These are phyloP conservation scores for Aspergillus conjunctus DNA, from an alignment of 495 filamentous ascomycete species.

Conservation along the genomic window DNA sequence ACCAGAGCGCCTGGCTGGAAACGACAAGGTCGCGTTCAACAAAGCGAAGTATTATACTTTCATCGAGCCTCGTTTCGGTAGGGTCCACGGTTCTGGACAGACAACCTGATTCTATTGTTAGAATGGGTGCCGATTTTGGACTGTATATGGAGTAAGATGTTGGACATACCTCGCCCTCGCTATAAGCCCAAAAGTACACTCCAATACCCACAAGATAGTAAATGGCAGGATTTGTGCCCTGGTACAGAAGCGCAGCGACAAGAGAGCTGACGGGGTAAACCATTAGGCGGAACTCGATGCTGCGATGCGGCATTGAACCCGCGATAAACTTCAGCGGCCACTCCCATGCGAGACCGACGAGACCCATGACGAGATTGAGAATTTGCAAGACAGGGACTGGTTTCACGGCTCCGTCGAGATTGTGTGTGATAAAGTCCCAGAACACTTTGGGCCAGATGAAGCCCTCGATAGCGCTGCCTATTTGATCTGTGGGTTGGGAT, in stretches of 20 bases:
- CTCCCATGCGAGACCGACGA: slow-evolving; percentile 84
- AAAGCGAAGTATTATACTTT: slow-evolving; percentile 32
- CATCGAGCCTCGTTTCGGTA: slow-evolving; percentile 40
- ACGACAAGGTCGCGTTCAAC: no score
- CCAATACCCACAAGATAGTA: slow-evolving; percentile 88
- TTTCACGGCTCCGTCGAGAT: slow-evolving; percentile 81
- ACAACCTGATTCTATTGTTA: slow-evolving; percentile 45
- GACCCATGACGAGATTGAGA: slow-evolving; percentile 88
- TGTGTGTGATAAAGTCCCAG: slow-evolving; percentile 95
- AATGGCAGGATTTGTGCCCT: slow-evolving; percentile 86
- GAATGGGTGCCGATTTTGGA: not conserved
- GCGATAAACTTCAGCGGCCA: slow-evolving; percentile 73
- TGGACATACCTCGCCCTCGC: slow-evolving; percentile 85
- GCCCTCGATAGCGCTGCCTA: slow-evolving; percentile 77
- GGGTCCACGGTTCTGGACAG: slow-evolving; percentile 60
- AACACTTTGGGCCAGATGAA: slow-evolving; percentile 99
- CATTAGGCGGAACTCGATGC: slow-evolving; percentile 81
- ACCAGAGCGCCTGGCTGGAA: slow-evolving; percentile 12
- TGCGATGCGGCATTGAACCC: slow-evolving; percentile 75
- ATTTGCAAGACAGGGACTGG: slow-evolving; percentile 90
- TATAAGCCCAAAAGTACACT: slow-evolving; percentile 96
- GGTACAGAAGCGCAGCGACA: slow-evolving; percentile 77
- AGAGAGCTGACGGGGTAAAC: slow-evolving; percentile 82
- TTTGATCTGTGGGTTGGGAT: slow-evolving; percentile 64
- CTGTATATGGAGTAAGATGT: not conserved